Base-by-base conservation (phyloP, 1,139 yeast species). In the Scheffersomyces stambukii region DNA sequence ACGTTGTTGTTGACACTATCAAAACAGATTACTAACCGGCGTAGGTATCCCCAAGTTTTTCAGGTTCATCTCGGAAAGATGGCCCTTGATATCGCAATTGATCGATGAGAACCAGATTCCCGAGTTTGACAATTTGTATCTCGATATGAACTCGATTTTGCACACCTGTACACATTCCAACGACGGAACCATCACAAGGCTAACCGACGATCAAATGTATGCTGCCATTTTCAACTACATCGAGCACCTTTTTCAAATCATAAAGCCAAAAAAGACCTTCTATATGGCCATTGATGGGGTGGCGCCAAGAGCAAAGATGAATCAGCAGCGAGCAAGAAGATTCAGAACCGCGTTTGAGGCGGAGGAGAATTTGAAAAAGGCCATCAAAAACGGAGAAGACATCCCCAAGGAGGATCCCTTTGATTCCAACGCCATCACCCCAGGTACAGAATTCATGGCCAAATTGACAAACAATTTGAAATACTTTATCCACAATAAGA, bases 221-320 rank as follows among this genome's bases (percentile, higher is more conserved):
- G 80, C 88, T 13, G 82, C 93, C n/a, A 88, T 93, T 28, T 91
- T 89, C 64, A 82, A 84, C 28, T 93, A 93, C 50, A 89, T 91
- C 40, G 98, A 93, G 53, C 97, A 91, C 57, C 65, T 93, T 38
- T 91, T 93, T 49, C 81, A 80, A 38, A 77, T 86, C 21, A 88
- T 91, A 43, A 78, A 79, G 50, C 99, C 99, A 5, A 71, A 83
- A 46, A 75, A 86, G 52, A 76, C 84, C 18, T 85, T 93, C 46
- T 89, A 83, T 56, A 89, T 93, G 95, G 98, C 99, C 4, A 88
- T 93, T 39, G 99, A 93, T 61, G 99, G 99, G 43, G 99, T 93
- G 29, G 98, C 98, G 0, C 99, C 99, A 29, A 72, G 99, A 50
- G 99, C 99, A 16, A 93, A 93, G 54, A 93, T 93, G 97, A 93